Conservation (phyloP, 1,284 basidiomycete species). For the Sporisorium sorghi region DNA sequence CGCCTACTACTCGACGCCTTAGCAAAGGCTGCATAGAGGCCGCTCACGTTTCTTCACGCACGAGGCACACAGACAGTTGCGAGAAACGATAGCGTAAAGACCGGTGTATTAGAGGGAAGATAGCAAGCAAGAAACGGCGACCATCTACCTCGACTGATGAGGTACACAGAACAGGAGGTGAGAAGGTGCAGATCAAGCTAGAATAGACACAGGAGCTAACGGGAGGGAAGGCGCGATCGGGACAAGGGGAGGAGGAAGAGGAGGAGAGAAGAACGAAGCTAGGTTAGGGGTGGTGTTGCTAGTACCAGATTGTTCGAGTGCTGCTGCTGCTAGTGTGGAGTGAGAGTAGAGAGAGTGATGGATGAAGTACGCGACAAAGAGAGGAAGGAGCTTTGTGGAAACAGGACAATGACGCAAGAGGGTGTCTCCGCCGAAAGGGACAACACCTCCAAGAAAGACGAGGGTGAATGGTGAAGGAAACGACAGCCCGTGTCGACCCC, state of each 20-base stretch:
- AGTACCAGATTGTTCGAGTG: constrained; percentile 20
- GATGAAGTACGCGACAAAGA: constrained; percentile 24
- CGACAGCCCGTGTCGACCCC: constrained; percentile 37
- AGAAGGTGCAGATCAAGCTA: not conserved
- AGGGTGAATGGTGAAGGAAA: constrained; percentile 10
- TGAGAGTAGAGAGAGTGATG: constrained; percentile 13
- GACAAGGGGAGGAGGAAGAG: too few relatives aligned
- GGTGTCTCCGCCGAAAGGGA: constrained; percentile 11
- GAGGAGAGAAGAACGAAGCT: constrained; percentile 16
- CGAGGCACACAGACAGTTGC: not conserved
- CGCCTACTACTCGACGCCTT: too few relatives aligned
- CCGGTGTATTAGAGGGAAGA: constrained; percentile 42
- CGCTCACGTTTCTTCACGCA: too few relatives aligned
- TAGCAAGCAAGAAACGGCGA: constrained; percentile 6
- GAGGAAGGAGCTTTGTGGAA: constrained; percentile 7
- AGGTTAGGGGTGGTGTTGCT: constrained; percentile 6
- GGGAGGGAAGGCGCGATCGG: constrained; percentile 1
- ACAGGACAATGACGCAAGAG: constrained; percentile 25
- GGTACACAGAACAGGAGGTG: not conserved
- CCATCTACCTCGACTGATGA: not conserved
- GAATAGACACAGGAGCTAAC: constrained; percentile 2
- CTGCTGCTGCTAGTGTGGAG: constrained; percentile 31
- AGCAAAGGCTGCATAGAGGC: too few relatives aligned
- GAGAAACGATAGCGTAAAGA: constrained; percentile 24
- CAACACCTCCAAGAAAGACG: constrained; percentile 7